Base-by-base conservation (phyloP, 2,329 filamentous ascomycete genomes). In the Fusarium armeniacum region DNA sequence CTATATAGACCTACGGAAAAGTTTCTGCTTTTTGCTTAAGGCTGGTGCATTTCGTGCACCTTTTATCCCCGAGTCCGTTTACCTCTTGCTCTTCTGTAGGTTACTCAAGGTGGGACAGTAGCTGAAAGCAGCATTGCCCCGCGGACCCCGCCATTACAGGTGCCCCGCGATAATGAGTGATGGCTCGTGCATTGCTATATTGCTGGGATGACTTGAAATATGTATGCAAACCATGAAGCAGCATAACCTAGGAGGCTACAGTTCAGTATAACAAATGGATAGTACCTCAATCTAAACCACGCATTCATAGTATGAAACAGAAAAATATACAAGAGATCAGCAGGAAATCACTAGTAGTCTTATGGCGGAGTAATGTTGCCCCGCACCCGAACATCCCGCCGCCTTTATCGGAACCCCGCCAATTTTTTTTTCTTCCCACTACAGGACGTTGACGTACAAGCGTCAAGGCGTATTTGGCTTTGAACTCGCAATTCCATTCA, bases 381-480 rank as follows among this genome's bases (percentile, higher is more conserved):
- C 71, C 71, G 70, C 44, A 26, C 36, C 60, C 47, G 57, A 15
- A 47, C 55, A 54, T 72, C 52, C 66, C 58, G 50, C 54, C 61
- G 50, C 64, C 58, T 65, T 50, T 41, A 64, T 56, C 50, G 61
- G 63, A 56, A 73, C 72, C 72, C 72, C 70, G 72, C 72, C 59
- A 58, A 40, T 28, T 67, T 73, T 74, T 74, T 74, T 74, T 57
- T 65, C 57, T 67, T 68, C 61, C 57, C 60, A 61, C 58, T 58
- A 62, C 52, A 63, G 66, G 56, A 63, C 45, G 52, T 63, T 38
- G 59, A 58, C 59, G 65, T 70, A 53, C 41, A 70, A 58, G 60
- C 66, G 66, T 69, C 72, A 74, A 72, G 64, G 72, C 72, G 67
- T 65, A 73, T 60, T 55, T 62, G 72, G 72, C 71, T 72, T 69